Base-by-base conservation (phyloP, 768 basidiomycete genomes). In the Lactarius quietus region DNA sequence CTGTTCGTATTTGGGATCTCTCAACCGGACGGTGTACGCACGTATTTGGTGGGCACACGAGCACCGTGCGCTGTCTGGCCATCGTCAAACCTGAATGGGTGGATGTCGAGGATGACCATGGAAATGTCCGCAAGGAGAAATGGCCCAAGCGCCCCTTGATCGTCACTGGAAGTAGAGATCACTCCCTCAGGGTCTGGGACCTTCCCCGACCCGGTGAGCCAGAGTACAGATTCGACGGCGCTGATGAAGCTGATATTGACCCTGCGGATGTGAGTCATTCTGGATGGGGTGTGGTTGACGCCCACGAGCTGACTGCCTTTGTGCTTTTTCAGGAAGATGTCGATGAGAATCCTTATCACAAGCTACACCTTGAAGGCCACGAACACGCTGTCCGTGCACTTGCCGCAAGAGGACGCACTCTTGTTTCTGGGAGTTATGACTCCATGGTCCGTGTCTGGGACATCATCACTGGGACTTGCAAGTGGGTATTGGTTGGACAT, bases 381-480 rank as follows among this genome's bases (percentile, higher is more conserved):
- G 89, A 90, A 62, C 89, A 92, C 72, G 94, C 95, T 26, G 93
- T 97, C 26, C 85, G 95, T 62, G 93, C 95, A 7, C 80, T 97
- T n/a, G 93, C 94, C 26, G 92, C 93, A 20, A 82, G 94, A 68
- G 95, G 95, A 10, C 82, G 92, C 48, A 92, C 90, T 1, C 82
- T 97, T 51, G 93, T 98, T 20, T 95, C 94, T 29, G 96, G 96
- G 39, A 96, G 94, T 73, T 98, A 98, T 74, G 96, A 99, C 73
- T 91, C 89, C 72, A 93, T 89, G 8, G 93, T 98, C 53, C 88
- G 96, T 39, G 88, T 98, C 52, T 98, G 96, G 96, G 94, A 98
- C 71, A 89, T 93, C 65, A 82, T 92, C 70, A 90, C 84, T 31
- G 94, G 94, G 18, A 80, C 80, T 29, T 92, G 90, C 74, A 88